Evolutionary conservation across 2,329 filamentous ascomycete species (phyloP).

Genomic region (Microascus cirrosus): DNA sequence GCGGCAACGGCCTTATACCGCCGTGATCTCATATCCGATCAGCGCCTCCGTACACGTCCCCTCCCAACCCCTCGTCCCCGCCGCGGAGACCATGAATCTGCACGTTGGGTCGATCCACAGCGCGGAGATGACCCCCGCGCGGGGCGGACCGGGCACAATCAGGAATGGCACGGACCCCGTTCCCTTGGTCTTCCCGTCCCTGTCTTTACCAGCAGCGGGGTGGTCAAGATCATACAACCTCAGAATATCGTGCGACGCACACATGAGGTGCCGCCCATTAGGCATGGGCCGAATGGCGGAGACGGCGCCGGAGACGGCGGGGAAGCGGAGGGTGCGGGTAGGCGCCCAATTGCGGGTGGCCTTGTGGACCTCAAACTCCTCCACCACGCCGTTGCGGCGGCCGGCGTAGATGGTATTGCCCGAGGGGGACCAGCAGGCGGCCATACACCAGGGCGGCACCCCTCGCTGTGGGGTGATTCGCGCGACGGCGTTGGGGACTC

Average conservation of each 20-base stretch:
- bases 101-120: slow-evolving; percentile 82
- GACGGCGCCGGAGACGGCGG: slow-evolving; percentile 78
- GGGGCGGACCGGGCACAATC: slow-evolving; percentile 78
- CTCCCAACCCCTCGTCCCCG: slow-evolving; percentile 92
- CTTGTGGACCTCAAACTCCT: slow-evolving; percentile 85
- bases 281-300: slow-evolving; percentile 84
- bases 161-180: slow-evolving; percentile 67
- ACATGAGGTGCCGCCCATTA: slow-evolving; percentile 84
- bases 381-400: slow-evolving; percentile 80
- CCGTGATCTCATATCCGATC: slow-evolving; percentile 80
- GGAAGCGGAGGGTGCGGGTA: slow-evolving; percentile 74
- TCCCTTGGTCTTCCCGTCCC: background rate
- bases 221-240: slow-evolving; percentile 82
- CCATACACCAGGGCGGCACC: slow-evolving; percentile 95
- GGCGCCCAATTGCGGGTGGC: slow-evolving; percentile 55
- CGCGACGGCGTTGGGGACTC: slow-evolving; percentile 66
- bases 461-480: slow-evolving; percentile 62
- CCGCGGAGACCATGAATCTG: slow-evolving; percentile 82
- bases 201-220: slow-evolving; percentile 24
- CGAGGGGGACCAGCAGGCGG: slow-evolving; percentile 89
- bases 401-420: slow-evolving; percentile 94
- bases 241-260: slow-evolving; percentile 87
- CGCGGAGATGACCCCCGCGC: slow-evolving; percentile 78
- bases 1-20: slow-evolving; percentile 5
- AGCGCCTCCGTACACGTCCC: slow-evolving; percentile 81